A percentile compares a stretch with the other conserved stretches of the same genome.
phyloP scores from a whole-genome alignment of 352 stramenopile species.

The Globisporangium viniferum region DNA sequence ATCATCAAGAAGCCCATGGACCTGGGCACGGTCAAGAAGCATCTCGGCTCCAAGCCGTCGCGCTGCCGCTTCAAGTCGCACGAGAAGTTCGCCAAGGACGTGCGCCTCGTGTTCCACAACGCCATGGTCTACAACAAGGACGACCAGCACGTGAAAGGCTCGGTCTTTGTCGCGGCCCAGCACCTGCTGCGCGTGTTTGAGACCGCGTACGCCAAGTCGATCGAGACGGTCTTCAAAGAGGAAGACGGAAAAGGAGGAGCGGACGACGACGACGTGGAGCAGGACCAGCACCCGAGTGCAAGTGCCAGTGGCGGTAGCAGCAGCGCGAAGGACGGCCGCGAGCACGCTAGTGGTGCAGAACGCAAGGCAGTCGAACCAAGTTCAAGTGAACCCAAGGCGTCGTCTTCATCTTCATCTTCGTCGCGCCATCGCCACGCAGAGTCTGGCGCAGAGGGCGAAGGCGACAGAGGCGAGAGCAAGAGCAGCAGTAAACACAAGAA shows the following conservation, averaged over 20 bases:
- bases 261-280: conserved; percentile 9
- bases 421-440: conserved; percentile 11
- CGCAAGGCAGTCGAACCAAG: conserved; percentile 10
- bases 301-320: conserved; percentile 12
- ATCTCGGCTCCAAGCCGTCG: conserved; percentile 73
- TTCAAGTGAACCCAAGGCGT: background rate
- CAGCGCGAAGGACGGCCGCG: conserved; percentile 27
- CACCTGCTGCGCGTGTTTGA: conserved; percentile 81
- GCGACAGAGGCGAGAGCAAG: conserved; percentile 16
- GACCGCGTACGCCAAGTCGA: conserved; percentile 71
- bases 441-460: background rate
- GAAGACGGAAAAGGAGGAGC: background rate
- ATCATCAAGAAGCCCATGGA: conserved; percentile 86
- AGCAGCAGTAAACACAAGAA: conserved; percentile 47
- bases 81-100: conserved; percentile 80
- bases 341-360: conserved; percentile 19
- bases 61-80: conserved; percentile 83
- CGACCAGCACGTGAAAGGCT: conserved; percentile 70
- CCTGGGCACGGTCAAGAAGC: conserved; percentile 70
- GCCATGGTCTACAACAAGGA: conserved; percentile 77
- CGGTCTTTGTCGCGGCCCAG: conserved; percentile 76
- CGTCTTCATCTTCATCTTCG: conserved; percentile 6
- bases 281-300: conserved; percentile 11
- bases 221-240: conserved; percentile 53
- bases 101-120: conserved; percentile 84